Conservation (phyloP, 2,329 filamentous ascomycete species). For the Xylaria sp. region DNA sequence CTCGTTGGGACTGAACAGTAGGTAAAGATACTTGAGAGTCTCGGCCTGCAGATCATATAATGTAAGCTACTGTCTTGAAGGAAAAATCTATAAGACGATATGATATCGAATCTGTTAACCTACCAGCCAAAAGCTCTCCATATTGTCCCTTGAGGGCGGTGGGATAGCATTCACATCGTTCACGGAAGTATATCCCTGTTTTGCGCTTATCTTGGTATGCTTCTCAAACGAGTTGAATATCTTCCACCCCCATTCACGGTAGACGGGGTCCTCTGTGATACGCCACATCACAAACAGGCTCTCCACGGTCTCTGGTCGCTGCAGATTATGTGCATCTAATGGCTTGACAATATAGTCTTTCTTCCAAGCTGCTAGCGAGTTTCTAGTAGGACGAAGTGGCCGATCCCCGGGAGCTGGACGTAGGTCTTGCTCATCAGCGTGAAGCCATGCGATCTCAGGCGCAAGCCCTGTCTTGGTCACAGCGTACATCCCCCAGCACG, state of each 20-base stretch:
- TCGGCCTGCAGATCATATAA: conserved; percentile 34
- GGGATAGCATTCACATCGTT: conserved; percentile 42
- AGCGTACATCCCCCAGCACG: conserved; percentile 93
- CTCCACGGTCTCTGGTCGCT: conserved; percentile 93
- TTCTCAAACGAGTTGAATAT: conserved; percentile 93
- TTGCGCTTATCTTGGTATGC: conserved; percentile 46
- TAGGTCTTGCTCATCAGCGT: conserved; percentile 73
- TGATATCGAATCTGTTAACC: conserved; percentile 6
- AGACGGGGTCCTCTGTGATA: conserved; percentile 86
- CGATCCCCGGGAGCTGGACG: conserved; percentile 62
- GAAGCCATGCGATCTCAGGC: conserved; percentile 89
- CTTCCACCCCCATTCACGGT: conserved; percentile 95
- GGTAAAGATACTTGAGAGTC: conserved; percentile 44
- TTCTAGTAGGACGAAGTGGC: conserved; percentile 59
- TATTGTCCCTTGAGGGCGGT: conserved; percentile 41
- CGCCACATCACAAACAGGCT: conserved; percentile 97
- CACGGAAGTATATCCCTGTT: conserved; percentile 39
- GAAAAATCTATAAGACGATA: neutral
- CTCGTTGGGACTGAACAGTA: conserved; percentile 41
- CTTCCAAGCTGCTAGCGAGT: conserved; percentile 71
- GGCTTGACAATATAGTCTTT: conserved; percentile 80
- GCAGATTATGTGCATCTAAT: conserved; percentile 86
- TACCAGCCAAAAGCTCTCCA: conserved; percentile 48
- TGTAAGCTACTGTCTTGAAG: neutral
- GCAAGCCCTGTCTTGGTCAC: conserved; percentile 86